A percentile compares a stretch with the other conserved stretches of the same genome.
Evolutionary conservation across 371 early-diverging fungal species (phyloP).

Genomic region (Mortierella sp.): DNA sequence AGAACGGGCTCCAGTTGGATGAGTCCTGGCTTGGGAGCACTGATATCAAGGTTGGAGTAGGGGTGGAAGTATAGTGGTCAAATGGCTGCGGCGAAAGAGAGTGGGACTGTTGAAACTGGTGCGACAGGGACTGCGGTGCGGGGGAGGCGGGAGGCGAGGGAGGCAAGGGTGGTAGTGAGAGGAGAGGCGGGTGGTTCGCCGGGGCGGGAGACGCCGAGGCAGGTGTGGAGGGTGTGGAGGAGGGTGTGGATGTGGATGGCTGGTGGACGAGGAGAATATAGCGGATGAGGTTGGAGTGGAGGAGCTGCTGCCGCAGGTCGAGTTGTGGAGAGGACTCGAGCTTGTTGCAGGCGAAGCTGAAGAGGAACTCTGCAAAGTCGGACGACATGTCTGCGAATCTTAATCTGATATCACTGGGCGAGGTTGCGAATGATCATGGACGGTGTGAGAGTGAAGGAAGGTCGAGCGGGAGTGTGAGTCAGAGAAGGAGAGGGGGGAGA

Average conservation of each 20-base stretch:
- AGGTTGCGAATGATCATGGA: no score
- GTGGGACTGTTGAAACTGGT: neutral
- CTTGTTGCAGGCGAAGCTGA: conserved; percentile 49
- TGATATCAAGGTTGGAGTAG: neutral
- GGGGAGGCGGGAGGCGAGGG: conserved; percentile 16
- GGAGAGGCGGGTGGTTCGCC: conserved; percentile 16
- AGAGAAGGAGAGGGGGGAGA: neutral
- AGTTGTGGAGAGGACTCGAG: conserved; percentile 43
- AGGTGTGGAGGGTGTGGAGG: conserved; percentile 1
- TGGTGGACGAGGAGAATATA: conserved; percentile 45
- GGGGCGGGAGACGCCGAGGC: conserved; percentile 3
- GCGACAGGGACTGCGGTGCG: conserved; percentile 12
- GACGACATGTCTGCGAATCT: conserved; percentile 22
- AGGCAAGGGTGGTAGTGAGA: conserved; percentile 18
- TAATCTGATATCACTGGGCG: no score
- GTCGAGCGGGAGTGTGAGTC: neutral
- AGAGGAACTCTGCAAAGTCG: conserved; percentile 39
- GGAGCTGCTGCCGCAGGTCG: conserved; percentile 48
- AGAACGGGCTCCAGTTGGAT: conserved; percentile 31
- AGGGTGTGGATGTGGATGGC: neutral
- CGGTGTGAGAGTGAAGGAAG: neutral
- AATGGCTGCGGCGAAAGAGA: conserved; percentile 3
- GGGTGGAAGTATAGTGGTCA: neutral
- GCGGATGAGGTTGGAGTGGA: conserved; percentile 50
- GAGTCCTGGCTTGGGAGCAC: neutral